Base-by-base conservation (phyloP, 1,284 basidiomycete genomes). In the Phellopilus nigrolimitatus region DNA sequence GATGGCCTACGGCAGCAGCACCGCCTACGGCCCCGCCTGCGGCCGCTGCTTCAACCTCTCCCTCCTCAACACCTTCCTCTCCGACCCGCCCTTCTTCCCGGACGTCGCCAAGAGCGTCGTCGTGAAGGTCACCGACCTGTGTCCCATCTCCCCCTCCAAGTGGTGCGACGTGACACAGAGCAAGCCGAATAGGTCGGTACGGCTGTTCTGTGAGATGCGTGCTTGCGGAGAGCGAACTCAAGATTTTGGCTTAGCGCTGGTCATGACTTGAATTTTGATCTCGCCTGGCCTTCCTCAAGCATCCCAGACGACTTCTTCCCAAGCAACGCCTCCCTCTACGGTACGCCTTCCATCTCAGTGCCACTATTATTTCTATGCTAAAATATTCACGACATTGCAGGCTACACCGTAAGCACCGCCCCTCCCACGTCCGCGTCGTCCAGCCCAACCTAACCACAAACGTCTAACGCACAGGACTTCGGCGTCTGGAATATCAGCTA, bases 401-500 rank as follows among this genome's bases (percentile, higher is more conserved):
- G 74, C 0, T 78, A 69, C 55, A 66, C 70, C 21, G 75, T 77
- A 47, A 56, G 71, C 22, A 19, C 19, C 21, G 37, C 27, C 43
- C 25, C 21, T 37, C 36, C 22, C 6, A 4, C 17, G 37, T 40
- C 19, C 13, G 27, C 51, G 22, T 45, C 21, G 3, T 22, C 28
- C 28, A 4, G 36, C 4, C 34, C 15, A 51, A 21, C 7, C 7
- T n/a, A 15, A 15, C 8, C n/a, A 37, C 12, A 15, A 9, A 15
- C 12, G n/a, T 49, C 7, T 13, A 53, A 31, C 27, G 13, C 34
- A 49, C 51, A 85, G 82, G 86, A 88, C 60, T 89, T 88, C 67
- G 85, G 87, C 44, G 78, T 88, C n/a, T 89, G 87, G 87, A 88
- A 88, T 60, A 71, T 87, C 57, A 80, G 73, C 30, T 89, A 89